phyloP scores from a whole-genome alignment of 805 yeast species.

The Sugiyamaella mastotermitis region DNA sequence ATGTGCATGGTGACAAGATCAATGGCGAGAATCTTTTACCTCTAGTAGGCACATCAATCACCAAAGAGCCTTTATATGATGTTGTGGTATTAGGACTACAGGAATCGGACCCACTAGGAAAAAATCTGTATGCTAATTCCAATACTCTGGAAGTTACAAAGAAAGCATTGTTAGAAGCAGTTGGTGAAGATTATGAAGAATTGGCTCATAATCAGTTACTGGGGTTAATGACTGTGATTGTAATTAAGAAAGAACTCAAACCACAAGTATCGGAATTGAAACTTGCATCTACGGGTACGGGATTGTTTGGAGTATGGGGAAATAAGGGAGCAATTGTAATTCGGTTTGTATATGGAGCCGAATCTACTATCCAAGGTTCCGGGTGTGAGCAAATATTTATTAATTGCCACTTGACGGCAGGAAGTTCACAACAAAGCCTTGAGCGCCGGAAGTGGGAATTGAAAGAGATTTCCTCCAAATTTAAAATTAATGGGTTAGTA shows the following conservation, averaged over 20 bases:
- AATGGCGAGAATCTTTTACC: slow-evolving; percentile 18
- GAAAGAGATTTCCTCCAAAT: slow-evolving; percentile 32
- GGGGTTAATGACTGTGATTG: slow-evolving; percentile 45
- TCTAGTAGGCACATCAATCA: slow-evolving; percentile 17
- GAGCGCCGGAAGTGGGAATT: slow-evolving; percentile 42
- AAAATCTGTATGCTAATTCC: slow-evolving; percentile 29
- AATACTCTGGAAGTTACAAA: slow-evolving; percentile 25
- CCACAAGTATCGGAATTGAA: slow-evolving; percentile 37
- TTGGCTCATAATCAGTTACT: slow-evolving; percentile 43
- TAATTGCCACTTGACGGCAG: slow-evolving; percentile 52
- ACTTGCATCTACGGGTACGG: slow-evolving; percentile 47
- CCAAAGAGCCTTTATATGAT: background rate
- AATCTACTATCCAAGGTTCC: slow-evolving; percentile 23
- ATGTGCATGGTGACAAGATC: slow-evolving; percentile 25
- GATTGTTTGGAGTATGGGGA: slow-evolving; percentile 52
- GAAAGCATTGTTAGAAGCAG: slow-evolving; percentile 19
- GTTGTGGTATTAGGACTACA: slow-evolving; percentile 39
- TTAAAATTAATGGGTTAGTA: slow-evolving; percentile 25
- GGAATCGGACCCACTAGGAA: slow-evolving; percentile 44
- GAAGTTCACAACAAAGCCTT: slow-evolving; percentile 35
- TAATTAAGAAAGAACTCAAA: slow-evolving; percentile 31
- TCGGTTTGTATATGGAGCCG: slow-evolving; percentile 37
- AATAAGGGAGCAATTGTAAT: slow-evolving; percentile 55
- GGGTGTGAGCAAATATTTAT: slow-evolving; percentile 34
- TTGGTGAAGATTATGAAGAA: slow-evolving; percentile 21